These are phyloP conservation scores for Suaeda aralocaspica DNA, from an alignment of 148 eudicot species.

Conservation along the genomic window DNA sequence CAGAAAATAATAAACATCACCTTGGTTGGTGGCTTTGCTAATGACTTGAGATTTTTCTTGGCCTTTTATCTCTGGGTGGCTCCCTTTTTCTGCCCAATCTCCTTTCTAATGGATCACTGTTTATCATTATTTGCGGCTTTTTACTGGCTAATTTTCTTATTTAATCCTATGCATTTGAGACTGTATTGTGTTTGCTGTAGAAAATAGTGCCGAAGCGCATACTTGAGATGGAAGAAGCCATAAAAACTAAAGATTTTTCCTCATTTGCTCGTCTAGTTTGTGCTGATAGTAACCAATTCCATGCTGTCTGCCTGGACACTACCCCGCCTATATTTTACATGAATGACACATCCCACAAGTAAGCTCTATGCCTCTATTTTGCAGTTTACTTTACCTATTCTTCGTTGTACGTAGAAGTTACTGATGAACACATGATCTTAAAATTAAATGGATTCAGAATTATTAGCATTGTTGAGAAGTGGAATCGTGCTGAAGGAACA, in stretches of 20 bases:
- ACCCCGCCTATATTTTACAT: conserved; percentile 88
- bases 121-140: neutral
- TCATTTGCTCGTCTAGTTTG: conserved; percentile 69
- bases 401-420: neutral
- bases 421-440: no score
- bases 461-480: conserved; percentile 81
- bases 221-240: conserved; percentile 81
- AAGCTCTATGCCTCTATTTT: no score
- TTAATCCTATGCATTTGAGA: conserved; percentile 7
- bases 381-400: conserved; percentile 8
- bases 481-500: conserved; percentile 85
- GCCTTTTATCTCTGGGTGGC: neutral
- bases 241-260: conserved; percentile 68
- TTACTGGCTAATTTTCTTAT: no score
- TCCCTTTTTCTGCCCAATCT: conserved; percentile 1
- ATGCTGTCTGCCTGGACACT: conserved; percentile 93
- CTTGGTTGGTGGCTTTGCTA: neutral
- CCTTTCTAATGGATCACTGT: neutral
- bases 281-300: conserved; percentile 93
- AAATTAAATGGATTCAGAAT: conserved; percentile 54
- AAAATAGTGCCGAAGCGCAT: conserved; percentile 85
- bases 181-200: conserved; percentile 27
- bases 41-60: neutral
- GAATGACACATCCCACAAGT: conserved; percentile 97
- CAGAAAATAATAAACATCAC: no score